Base-by-base conservation (phyloP, 768 basidiomycete genomes). In the Kwoniella europaea region DNA sequence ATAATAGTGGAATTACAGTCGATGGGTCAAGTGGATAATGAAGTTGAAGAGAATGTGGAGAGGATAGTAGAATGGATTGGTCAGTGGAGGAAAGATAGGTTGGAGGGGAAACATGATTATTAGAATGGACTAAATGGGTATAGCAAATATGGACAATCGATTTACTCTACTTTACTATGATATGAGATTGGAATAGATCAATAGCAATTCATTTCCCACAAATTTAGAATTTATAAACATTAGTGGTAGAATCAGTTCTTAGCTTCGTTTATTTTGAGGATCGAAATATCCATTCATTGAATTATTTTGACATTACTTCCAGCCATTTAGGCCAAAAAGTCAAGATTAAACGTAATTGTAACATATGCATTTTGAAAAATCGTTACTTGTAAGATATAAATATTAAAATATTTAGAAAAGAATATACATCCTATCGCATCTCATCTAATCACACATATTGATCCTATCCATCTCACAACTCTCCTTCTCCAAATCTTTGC, bases 51-150 rank as follows among this genome's bases (percentile, higher is more conserved):
- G 22, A 98, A 98, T 81, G 89, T 98, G n/a, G 85, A 86, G 10
- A 88, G 93, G 79, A 90, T 98, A 57, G 88, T 91, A n/a, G 86
- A 89, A 70, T 98, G 97, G 97, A 91, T 96, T 64, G 86, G 86
- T 60, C 84, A 85, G 35, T 99, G 96, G 95, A 68, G 76, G 27
- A 63, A 72, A 57, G 78, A 86, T 67, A 72, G 84, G 35, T n/a
- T 61, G 15, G 59, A 61, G 22, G 59, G 59, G 4, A 61, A 43
- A 43, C 59, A 61, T 61, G 59, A 35, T 43, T 10, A 61, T n/a
- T 29, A 68, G 24, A 75, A 74, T 56, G 76, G 78, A n/a, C 71
- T 52, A 20, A 73, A 75, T 43, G 76, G 41, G n/a, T 62, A 43
- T 6, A 42, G 41, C 6, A 10, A 42, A 43, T 50, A 50, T 50